Percentiles rank a stretch among this genome's conserved stretches.
These are phyloP conservation scores for Lathyrus aphaca DNA, from an alignment of 306 rosid species.

Conservation along the genomic window DNA sequence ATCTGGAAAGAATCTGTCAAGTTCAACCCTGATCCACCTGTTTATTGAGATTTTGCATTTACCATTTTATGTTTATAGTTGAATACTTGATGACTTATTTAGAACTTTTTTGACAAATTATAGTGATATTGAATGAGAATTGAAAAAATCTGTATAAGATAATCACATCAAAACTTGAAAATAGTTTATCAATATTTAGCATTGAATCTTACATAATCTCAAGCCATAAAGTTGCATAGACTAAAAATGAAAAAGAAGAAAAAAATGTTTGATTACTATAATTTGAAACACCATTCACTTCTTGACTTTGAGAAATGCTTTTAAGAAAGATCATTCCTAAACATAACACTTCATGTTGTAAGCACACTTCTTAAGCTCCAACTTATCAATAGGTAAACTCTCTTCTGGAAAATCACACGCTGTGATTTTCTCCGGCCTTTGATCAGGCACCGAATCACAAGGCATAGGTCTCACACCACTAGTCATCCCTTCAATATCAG, in stretches of 20 bases:
- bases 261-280: conserved; percentile 29
- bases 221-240: conserved; percentile 24
- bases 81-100: conserved; percentile 37
- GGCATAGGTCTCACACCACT: conserved; percentile 76
- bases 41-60: conserved; percentile 49
- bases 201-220: background rate
- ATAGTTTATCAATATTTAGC: conserved; percentile 13
- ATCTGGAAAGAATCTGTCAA: conserved; percentile 86
- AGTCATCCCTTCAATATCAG: conserved; percentile 66
- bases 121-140: conserved; percentile 5
- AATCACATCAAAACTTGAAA: background rate
- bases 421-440: conserved; percentile 48
- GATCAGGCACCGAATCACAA: conserved; percentile 66
- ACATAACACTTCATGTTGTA: conserved; percentile 36
- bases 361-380: conserved; percentile 66
- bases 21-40: conserved; percentile 77
- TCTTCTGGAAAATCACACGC: conserved; percentile 73
- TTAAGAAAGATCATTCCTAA: conserved; percentile 19
- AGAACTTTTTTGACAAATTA: conserved; percentile 22
- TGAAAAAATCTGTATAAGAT: background rate
- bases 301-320: conserved; percentile 28
- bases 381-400: conserved; percentile 57
- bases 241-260: background rate
- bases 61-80: conserved; percentile 42
- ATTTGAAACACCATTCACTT: conserved; percentile 14